Conservation (phyloP, 169 alveolate species). For the Plasmodium berghei region DNA sequence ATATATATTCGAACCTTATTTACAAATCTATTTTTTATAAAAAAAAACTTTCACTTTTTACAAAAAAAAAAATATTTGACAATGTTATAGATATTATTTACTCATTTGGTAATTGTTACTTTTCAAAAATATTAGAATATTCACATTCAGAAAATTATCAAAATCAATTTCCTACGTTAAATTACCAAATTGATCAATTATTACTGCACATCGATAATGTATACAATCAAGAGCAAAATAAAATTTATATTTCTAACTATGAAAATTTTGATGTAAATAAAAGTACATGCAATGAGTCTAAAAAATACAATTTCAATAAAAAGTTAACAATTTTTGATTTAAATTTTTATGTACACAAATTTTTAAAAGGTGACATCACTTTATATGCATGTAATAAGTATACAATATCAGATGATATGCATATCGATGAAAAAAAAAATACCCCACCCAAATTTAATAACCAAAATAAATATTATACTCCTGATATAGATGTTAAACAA, state of each 20-base stretch:
- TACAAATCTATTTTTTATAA: conserved; percentile 68
- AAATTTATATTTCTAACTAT: too few relatives aligned
- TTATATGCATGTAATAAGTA: conserved; percentile 66
- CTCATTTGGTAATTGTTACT: conserved; percentile 23
- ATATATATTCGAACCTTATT: conserved; percentile 51
- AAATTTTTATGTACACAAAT: conserved; percentile 47
- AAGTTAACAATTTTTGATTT: conserved; percentile 49
- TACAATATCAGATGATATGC: conserved; percentile 37
- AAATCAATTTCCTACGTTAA: not conserved
- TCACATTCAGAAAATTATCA: not conserved
- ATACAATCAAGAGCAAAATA: conserved; percentile 6
- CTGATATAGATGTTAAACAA: not conserved
- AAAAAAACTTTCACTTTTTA: conserved; percentile 42
- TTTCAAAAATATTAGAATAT: conserved; percentile 1
- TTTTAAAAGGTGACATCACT: conserved; percentile 53
- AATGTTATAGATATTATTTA: conserved; percentile 42
- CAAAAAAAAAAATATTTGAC: conserved; percentile 35
- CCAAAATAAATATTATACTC: not conserved
- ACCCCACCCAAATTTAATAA: not conserved
- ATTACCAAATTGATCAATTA: not conserved
- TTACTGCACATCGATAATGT: conserved; percentile 6
- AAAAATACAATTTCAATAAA: conserved; percentile 29
- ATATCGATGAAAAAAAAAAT: not conserved
- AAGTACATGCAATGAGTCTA: conserved; percentile 20
- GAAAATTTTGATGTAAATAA: not conserved